Conservation (phyloP, 148 eudicot species). For the Diospyros kaki region DNA sequence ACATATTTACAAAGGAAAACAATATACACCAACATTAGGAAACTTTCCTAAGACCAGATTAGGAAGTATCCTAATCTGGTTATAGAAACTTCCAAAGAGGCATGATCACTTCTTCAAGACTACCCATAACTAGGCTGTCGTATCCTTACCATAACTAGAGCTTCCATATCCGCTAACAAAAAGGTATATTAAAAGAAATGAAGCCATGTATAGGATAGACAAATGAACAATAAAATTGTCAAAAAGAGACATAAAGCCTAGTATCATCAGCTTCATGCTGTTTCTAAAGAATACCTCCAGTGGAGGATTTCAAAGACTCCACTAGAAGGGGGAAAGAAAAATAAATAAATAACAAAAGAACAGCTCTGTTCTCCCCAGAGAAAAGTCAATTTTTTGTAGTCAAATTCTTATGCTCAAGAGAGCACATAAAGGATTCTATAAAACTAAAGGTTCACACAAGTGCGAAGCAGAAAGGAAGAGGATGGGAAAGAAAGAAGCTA, state of each 20-base stretch:
- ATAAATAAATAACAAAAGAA: background rate
- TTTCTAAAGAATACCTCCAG: background rate
- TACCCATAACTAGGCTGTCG: too few relatives aligned
- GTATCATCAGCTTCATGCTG: too few relatives aligned
- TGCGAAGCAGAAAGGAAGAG: constrained; percentile 3
- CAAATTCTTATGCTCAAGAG: background rate
- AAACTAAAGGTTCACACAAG: background rate
- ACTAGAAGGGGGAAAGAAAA: background rate
- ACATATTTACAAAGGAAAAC: too few relatives aligned
- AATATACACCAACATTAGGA: too few relatives aligned
- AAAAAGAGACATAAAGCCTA: background rate
- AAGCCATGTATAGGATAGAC: too few relatives aligned
- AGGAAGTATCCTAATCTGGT: too few relatives aligned
- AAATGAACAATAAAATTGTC: background rate
- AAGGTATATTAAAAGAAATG: too few relatives aligned
- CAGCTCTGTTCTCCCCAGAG: background rate
- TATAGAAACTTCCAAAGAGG: too few relatives aligned
- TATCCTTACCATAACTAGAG: too few relatives aligned
- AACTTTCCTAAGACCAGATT: too few relatives aligned
- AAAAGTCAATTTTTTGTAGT: background rate
- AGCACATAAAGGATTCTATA: background rate
- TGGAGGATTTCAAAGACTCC: background rate
- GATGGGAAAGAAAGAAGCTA: background rate
- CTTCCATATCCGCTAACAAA: too few relatives aligned
- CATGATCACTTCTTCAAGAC: too few relatives aligned